These are phyloP conservation scores for Zanthoxylum bungeanum DNA, from an alignment of 345 rosid species.

Conservation along the genomic window DNA sequence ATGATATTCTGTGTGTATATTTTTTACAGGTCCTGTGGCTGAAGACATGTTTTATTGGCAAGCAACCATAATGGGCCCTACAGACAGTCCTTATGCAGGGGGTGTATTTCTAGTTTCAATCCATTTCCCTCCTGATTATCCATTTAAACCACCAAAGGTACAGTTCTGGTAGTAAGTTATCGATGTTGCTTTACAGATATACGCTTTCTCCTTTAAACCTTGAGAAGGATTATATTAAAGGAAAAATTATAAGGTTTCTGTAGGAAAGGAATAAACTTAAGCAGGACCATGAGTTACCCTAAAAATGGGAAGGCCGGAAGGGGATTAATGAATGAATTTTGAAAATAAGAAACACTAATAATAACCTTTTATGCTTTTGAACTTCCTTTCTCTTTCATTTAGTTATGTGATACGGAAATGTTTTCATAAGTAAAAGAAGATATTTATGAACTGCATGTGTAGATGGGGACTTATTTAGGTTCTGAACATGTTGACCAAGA, in stretches of 20 bases:
- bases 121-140: conserved; percentile 31
- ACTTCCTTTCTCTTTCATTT: not conserved
- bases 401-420: too few species aligned
- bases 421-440: not conserved
- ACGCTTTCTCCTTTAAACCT: not conserved
- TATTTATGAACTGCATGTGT: not conserved
- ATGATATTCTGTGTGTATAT: not conserved
- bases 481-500: not conserved
- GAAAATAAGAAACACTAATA: not conserved
- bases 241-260: not conserved
- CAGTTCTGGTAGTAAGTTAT: not conserved
- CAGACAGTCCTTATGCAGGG: conserved; percentile 30
- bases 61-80: conserved; percentile 32
- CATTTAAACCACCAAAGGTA: conserved; percentile 35
- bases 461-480: not conserved
- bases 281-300: not conserved
- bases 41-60: conserved; percentile 33
- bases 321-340: not conserved
- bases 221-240: not conserved
- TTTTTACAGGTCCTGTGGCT: conserved; percentile 23
- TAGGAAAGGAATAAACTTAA: not conserved
- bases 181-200: not conserved
- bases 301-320: not conserved
- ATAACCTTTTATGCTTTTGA: not conserved
- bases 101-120: conserved; percentile 31